Evolutionary conservation across 495 filamentous ascomycete genomes (phyloP), one percentile per base, ranked within the genome.

Genomic region (Aspergillus indologenus): DNA sequence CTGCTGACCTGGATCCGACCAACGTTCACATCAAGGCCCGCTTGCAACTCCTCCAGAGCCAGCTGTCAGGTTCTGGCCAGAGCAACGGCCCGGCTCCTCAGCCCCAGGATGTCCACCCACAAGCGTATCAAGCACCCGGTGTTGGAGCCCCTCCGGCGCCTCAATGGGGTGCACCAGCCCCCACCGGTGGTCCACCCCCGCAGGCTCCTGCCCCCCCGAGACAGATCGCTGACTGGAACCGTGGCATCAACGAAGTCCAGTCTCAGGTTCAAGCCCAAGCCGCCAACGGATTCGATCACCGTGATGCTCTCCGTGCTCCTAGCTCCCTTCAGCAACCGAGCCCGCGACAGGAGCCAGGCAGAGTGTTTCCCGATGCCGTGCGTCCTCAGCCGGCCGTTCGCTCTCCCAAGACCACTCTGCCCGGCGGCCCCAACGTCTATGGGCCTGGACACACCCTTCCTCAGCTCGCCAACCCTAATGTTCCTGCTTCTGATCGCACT

Each of bases 21-120:
- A 98, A 98, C 67, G 88, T 91, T 3, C 93, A 98, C 68, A 98
- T 98, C 79, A 98, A 98, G 68, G 90, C 92, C 57, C 87, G 94
- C 43, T 77, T 98, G 61, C 89, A 95, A 66, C 83, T 98, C 23
- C 82, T 98, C 22, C 83, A 85, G 45, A 91, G 91, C 45, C 88
- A 91, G 61, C 81, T 87, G 12, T 86, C 82, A 50, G 89, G 88
- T 40, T 83, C 85, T 42, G 85, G 81, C 55, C 87, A 88, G 66
- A 82, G 73, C 62, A 84, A 81, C 57, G 85, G 81, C 21, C 88
- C 88, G 18, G 87, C 85, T 26, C 89, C 89, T 54, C 79, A 89
- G 59, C 89, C 89, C 15, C 89, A 92, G 71, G 89, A 93, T 71
- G 88, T 92, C n/a, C 87, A 90, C 58, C 90, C 90, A 40, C 88